These are phyloP conservation scores for Penicillium robsamsonii DNA, from an alignment of 495 filamentous ascomycete genomes.

Conservation along the genomic window DNA sequence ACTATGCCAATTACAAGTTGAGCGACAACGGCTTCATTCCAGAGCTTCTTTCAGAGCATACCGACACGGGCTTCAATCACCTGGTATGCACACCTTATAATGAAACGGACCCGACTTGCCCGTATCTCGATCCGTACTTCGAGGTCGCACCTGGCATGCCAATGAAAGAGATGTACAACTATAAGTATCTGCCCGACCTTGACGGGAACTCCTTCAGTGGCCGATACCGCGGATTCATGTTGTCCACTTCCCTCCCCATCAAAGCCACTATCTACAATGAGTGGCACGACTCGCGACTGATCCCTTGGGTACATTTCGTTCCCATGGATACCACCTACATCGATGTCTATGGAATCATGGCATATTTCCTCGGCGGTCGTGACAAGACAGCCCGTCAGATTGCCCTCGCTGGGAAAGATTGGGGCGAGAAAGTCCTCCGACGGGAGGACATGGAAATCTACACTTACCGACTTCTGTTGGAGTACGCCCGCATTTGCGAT, in stretches of 20 bases:
- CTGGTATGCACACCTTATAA: constrained; percentile 19
- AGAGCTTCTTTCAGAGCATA: constrained; percentile 13
- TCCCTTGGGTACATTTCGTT: constrained; percentile 57
- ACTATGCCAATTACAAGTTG: constrained; percentile 18
- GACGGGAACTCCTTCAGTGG: constrained; percentile 57
- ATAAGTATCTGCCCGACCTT: constrained; percentile 52
- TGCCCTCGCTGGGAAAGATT: constrained; percentile 41
- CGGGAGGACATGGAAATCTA: constrained; percentile 42
- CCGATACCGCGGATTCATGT: constrained; percentile 49
- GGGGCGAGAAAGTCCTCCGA: constrained; percentile 40
- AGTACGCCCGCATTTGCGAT: constrained; percentile 28
- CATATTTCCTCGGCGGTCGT: constrained; percentile 36
- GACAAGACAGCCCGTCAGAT: constrained; percentile 39
- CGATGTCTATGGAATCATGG: constrained; percentile 43
- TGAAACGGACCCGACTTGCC: constrained; percentile 38
- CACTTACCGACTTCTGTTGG: constrained; percentile 44
- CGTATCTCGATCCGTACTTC: constrained; percentile 51
- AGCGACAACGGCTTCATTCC: constrained; percentile 7
- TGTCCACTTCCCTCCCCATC: constrained; percentile 41
- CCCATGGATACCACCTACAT: constrained; percentile 43
- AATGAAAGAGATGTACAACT: constrained; percentile 51
- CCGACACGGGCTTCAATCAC: constrained; percentile 20
- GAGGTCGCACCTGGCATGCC: constrained; percentile 32
- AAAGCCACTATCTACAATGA: constrained; percentile 53
- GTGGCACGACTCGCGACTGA: constrained; percentile 57